Base-by-base conservation (phyloP, 2,329 filamentous ascomycete genomes). In the Sarocladium brachiariae region DNA sequence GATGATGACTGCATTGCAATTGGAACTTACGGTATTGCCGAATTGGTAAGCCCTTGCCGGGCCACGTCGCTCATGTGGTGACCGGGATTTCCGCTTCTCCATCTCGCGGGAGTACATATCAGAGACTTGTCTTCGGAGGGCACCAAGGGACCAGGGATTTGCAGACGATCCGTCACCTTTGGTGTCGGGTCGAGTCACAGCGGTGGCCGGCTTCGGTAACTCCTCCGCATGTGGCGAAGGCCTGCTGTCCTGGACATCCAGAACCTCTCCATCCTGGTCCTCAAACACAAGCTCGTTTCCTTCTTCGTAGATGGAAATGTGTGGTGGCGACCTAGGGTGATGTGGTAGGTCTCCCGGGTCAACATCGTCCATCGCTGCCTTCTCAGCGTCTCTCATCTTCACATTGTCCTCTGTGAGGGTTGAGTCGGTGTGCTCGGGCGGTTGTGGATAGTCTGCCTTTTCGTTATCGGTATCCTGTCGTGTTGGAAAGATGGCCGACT, bases 31-130 rank as follows among this genome's bases (percentile, higher is more conserved):
- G 38, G 78, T 91, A 63, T 89, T 91, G 55, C 89, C 89, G 61
- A 89, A 92, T 57, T 91, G 87, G 63, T 91, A 95, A 4, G 88
- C 88, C 45, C 85, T 74, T n/a, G 89, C 89, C 11, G 87, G 86
- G 51, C 86, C 86, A 56, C 82, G 77, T 56, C 72, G 78, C 23
- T 51, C 39, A 37, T 33, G 19, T 6, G 79, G 75, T 33, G 72
- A 63, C 64, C 83, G 82, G 37, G 72, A 72, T 59, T 84, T 86
- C 14, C 81, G 76, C 59, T 81, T 79, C 46, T 78, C 69, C 41
- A 83, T 68, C 56, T 89, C 78, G n/a, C 78, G 76, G 4, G 78
- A 75, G 41, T 76, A 77, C 63, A 78, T 75, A 23, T 75, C 70
- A 5, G 65, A 72, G 51, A 82, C 58, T 48, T 66, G 73, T 56